Percentiles rank a stretch among this genome's conserved stretches.
These are phyloP conservation scores for Helianthus tuberosus DNA, from an alignment of 129 eudicot species.

Conservation along the genomic window DNA sequence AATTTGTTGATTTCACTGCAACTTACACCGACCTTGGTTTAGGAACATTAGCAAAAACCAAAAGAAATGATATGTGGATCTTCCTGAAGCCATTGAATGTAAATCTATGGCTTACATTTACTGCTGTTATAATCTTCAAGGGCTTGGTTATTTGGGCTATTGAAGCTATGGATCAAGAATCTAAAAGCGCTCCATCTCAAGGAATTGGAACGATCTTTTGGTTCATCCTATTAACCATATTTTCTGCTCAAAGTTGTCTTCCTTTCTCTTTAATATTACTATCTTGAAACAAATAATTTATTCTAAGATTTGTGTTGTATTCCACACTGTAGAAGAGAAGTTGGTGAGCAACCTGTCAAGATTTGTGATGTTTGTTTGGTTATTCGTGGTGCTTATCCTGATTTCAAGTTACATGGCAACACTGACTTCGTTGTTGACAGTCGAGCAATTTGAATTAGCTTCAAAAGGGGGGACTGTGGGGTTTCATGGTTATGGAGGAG, in stretches of 20 bases:
- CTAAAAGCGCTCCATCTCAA: slow-evolving; percentile 16
- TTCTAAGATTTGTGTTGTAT: not conserved
- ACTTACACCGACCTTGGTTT: slow-evolving; percentile 46
- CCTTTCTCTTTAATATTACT: slow-evolving; percentile 11
- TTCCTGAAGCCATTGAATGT: slow-evolving; percentile 42
- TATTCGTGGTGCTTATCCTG: slow-evolving; percentile 41
- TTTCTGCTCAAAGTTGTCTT: slow-evolving; percentile 34
- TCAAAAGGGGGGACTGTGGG: slow-evolving; percentile 41
- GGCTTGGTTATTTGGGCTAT: slow-evolving; percentile 40
- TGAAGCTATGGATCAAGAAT: slow-evolving; percentile 33
- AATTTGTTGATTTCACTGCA: slow-evolving; percentile 46
- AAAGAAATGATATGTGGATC: slow-evolving; percentile 17
- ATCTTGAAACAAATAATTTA: not conserved
- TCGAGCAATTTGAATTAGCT: slow-evolving; percentile 41
- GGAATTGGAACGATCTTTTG: slow-evolving; percentile 27
- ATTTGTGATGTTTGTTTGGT: slow-evolving; percentile 43
- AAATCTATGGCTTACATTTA: slow-evolving; percentile 34
- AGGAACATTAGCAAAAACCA: slow-evolving; percentile 22
- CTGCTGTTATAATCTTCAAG: slow-evolving; percentile 18
- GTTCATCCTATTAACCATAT: slow-evolving; percentile 34
- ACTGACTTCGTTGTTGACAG: slow-evolving; percentile 43
- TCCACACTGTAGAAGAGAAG: slow-evolving; percentile 27
- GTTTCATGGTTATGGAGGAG: slow-evolving; percentile 29
- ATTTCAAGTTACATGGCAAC: slow-evolving; percentile 51
- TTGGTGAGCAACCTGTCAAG: slow-evolving; percentile 38